Evolutionary conservation across 2,329 filamentous ascomycete genomes (phyloP), one percentile per base, ranked within the genome.

Genomic region (Aspergillus ustus): DNA sequence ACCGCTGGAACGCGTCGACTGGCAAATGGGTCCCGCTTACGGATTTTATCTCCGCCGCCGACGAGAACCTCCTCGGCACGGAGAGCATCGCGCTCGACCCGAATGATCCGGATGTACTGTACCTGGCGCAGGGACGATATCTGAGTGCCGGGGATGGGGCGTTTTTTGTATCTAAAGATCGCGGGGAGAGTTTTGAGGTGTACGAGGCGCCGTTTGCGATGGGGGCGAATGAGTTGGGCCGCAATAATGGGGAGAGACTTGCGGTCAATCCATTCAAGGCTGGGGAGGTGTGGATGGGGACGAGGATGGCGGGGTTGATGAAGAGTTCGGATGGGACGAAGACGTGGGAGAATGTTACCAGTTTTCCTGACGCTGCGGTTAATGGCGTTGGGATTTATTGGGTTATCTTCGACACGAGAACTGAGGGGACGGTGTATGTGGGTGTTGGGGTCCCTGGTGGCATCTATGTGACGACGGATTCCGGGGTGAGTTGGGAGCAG

Each of bases 181-280:
- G 63, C 1, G 63, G 63, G 2, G 52, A 53, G 45, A 63, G 57
- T 3, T 63, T 65, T 29, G 44, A 46, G n/a, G 34, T 29, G 8
- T 59, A 65, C 43, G 44, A 37, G 7, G 63, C 63, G 4, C 57
- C 63, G 31, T 65, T 63, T 17, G 7, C 29, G 5, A 65, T 65
- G 63, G 63, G 63, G 2, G 52, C 63, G 7, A 65, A 65, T 43
- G 63, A 65, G 52, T 22, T 65, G 20, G 63, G 61, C 3, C 34
- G 63, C n/a, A 65, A 65, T 51, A 65, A 65, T 22, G 63, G 63
- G 13, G 63, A 65, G 60, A 59, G 63, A 37, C 45, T 65, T 3
- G 63, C 63, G 11, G 61, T 65, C 7, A 65, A 65, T 28, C 63
- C 61, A 15, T 65, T 65, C 29, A 61, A 63, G 37, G 20, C 57